A percentile compares a stretch with the other conserved stretches of the same genome.
These are phyloP conservation scores for Cardamine occulta DNA, from an alignment of 345 rosid genomes.

Conservation along the genomic window DNA sequence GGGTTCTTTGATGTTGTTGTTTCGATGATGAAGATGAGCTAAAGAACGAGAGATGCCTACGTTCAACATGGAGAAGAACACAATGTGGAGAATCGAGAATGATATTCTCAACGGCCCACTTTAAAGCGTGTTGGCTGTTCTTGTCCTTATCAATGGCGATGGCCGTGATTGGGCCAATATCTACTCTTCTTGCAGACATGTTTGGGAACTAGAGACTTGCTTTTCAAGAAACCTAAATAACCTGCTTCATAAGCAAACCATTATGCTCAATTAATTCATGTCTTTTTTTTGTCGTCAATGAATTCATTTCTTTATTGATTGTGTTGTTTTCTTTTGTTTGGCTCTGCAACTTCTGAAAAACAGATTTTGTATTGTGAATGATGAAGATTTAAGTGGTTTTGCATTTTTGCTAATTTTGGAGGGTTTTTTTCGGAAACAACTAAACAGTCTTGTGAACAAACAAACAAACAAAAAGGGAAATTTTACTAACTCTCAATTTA, in stretches of 20 bases:
- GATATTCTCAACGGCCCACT: conserved; percentile 78
- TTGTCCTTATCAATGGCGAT: conserved; percentile 79
- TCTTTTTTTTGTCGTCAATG: neutral
- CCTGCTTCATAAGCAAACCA: conserved; percentile 16
- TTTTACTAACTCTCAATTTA: conserved; percentile 4
- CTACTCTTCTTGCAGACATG: conserved; percentile 35
- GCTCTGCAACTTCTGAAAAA: conserved; percentile 27
- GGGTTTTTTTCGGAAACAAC: conserved; percentile 23
- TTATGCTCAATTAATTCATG: neutral
- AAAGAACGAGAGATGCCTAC: conserved; percentile 3
- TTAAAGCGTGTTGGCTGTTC: conserved; percentile 77
- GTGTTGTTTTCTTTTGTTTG: conserved; percentile 15
- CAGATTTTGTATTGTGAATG: conserved; percentile 14
- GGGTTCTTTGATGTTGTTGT: conserved; percentile 15
- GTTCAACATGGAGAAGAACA: conserved; percentile 66
- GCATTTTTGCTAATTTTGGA: conserved; percentile 30
- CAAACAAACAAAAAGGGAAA: conserved; percentile 15
- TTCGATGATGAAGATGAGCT: conserved; percentile 5
- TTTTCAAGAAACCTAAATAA: conserved; percentile 24
- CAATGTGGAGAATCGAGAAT: conserved; percentile 57
- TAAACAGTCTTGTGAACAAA: conserved; percentile 38
- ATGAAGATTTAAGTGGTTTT: conserved; percentile 25
- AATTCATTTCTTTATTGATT: neutral
- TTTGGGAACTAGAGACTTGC: conserved; percentile 24
- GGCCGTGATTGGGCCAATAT: conserved; percentile 43